These are phyloP conservation scores for Calycina marina DNA, from an alignment of 2,329 filamentous ascomycete genomes.

Conservation along the genomic window DNA sequence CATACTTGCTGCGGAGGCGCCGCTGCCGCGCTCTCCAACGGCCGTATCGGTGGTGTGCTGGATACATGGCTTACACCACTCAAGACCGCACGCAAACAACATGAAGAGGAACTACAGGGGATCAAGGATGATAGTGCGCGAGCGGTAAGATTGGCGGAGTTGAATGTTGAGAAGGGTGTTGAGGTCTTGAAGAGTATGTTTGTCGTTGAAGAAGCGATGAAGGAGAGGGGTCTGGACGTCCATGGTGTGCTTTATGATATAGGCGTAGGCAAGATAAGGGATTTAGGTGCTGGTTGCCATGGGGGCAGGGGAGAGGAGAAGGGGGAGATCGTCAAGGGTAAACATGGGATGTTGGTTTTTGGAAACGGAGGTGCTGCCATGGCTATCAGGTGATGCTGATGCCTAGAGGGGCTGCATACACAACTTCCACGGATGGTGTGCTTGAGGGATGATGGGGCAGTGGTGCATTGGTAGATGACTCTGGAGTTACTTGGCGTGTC, in stretches of 20 bases:
- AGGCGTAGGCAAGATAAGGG: constrained; percentile 31
- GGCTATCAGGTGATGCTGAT: constrained; percentile 11
- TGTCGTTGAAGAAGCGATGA: constrained; percentile 54
- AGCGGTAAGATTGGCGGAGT: constrained; percentile 50
- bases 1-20: constrained; percentile 57
- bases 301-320: constrained; percentile 1
- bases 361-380: constrained; percentile 26
- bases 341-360: constrained; percentile 37
- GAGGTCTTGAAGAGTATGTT: constrained; percentile 53
- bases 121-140: constrained; percentile 39
- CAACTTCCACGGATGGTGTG: no score
- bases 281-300: constrained; percentile 30
- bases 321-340: constrained; percentile 23
- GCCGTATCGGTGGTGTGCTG: constrained; percentile 35
- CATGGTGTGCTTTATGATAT: constrained; percentile 68
- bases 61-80: constrained; percentile 41
- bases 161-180: constrained; percentile 61
- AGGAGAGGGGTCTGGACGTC: constrained; percentile 54
- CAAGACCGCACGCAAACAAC: constrained; percentile 27
- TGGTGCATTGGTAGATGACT: no score
- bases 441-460: no score
- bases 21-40: constrained; percentile 37
- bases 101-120: constrained; percentile 40
- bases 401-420: no score
- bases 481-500: no score